Base-by-base conservation (phyloP, 2,329 filamentous ascomycete species). In the Penicillium sp. region DNA sequence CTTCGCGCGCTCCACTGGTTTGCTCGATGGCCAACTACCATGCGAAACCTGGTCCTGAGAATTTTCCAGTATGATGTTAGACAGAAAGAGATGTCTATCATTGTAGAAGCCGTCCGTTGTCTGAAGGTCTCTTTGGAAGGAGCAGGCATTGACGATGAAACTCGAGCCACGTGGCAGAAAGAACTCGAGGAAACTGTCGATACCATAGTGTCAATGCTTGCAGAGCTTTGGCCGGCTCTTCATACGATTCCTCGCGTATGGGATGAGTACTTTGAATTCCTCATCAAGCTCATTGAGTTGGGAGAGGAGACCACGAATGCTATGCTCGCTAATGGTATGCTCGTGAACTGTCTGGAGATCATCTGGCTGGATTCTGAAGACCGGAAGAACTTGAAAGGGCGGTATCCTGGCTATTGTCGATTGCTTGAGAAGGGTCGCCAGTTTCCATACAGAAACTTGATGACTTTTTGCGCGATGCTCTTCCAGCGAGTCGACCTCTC, bases 191-290 rank as follows among this genome's bases (percentile, higher is more conserved):
- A 68, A 54, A 65, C 70, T 8, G 67, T 78, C 48, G 69, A 75
- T 51, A 67, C 63, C 43, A 62, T 78, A 30, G 66, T 87, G 43
- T 67, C 70, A 19, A 76, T 86, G 25, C 80, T 92, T 53, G 78
- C 81, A 33, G 74, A 81, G 25, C 74, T 91, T 3, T 92, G 87
- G 85, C 78, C 83, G 3, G 79, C 77, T n/a, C 86, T 92, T 59
- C 86, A 91, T 61, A 75, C 79, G 2, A 80, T 83, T 49, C 78
- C 86, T 30, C 85, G 87, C 59, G 84, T 89, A 3, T 95, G 91
- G 91, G 85, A 88, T 45, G 90, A 94, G 69, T 89, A 89, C 60
- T 94, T 94, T 71, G 84, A 84, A 13, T 82, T 90, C n/a, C 80
- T 93, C 63, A 71, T 84, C n/a, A 79, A 79, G n/a, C 89, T 93